These are phyloP conservation scores for Mycena metata DNA, from an alignment of 768 basidiomycete species.

Conservation along the genomic window DNA sequence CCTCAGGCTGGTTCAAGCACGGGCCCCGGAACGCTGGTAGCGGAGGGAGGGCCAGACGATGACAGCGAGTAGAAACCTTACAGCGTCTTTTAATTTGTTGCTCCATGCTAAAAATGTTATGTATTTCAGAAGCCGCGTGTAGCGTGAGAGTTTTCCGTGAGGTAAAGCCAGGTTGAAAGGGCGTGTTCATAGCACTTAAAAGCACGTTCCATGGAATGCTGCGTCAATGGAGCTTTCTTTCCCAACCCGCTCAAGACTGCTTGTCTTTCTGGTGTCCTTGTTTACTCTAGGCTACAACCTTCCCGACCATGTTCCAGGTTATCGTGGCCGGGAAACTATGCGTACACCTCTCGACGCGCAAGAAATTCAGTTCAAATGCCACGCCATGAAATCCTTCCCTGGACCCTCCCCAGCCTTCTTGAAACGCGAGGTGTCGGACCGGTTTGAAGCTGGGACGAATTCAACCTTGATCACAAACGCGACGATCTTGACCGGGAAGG, in stretches of 20 bases:
- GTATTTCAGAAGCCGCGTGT: slow-evolving; percentile 8
- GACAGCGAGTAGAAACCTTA: slow-evolving; percentile 31
- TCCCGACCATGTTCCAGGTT: slow-evolving; percentile 19
- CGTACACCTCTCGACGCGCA: slow-evolving; percentile 44
- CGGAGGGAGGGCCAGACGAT: slow-evolving; percentile 18
- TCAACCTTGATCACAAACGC: slow-evolving; percentile 81
- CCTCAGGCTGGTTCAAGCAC: slow-evolving; percentile 49
- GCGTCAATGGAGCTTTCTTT: slow-evolving; percentile 26
- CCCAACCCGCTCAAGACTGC: slow-evolving; percentile 26
- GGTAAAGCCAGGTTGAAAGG: slow-evolving; percentile 31
- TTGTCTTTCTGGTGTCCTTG: slow-evolving; percentile 31
- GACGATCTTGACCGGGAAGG: slow-evolving; percentile 72
- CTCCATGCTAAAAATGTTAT: neutral
- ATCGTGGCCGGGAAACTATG: slow-evolving; percentile 23
- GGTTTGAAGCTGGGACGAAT: slow-evolving; percentile 75
- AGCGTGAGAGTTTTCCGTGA: slow-evolving; percentile 31
- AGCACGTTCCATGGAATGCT: neutral
- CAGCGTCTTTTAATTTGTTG: neutral
- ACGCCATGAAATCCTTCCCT: slow-evolving; percentile 63
- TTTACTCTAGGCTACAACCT: slow-evolving; percentile 28
- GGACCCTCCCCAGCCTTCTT: slow-evolving; percentile 51
- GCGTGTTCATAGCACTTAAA: slow-evolving; percentile 28
- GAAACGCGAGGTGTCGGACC: slow-evolving; percentile 67
- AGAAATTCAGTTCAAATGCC: slow-evolving; percentile 63
- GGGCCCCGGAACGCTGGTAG: slow-evolving; percentile 40